Conservation (phyloP, 257 asterid species). For the Lantana camara region DNA sequence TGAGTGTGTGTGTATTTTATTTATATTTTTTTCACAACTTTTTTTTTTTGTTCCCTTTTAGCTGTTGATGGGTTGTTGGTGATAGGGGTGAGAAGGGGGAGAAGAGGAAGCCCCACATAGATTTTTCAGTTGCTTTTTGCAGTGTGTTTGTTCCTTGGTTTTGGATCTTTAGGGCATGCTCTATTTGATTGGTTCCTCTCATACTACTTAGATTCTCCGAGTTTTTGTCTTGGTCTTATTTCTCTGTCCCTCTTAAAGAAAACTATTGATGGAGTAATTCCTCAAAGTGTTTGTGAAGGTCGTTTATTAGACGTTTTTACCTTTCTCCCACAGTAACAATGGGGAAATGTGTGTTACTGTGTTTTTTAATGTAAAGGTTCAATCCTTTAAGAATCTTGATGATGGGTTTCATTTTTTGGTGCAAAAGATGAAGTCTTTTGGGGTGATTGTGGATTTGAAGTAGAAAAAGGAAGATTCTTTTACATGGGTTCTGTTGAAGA, state of each 20-base stretch:
- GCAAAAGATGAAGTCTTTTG: conserved; percentile 40
- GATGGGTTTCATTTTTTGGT: conserved; percentile 12
- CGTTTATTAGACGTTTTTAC: conserved; percentile 13
- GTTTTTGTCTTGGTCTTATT: conserved; percentile 42
- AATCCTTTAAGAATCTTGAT: conserved; percentile 25
- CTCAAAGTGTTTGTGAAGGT: conserved; percentile 23
- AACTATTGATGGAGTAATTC: conserved; percentile 9
- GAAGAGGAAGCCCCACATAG: conserved; percentile 79
- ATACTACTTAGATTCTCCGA: conserved; percentile 58
- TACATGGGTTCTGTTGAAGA: conserved; percentile 70
- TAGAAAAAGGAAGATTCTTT: conserved; percentile 16
- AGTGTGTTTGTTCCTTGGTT: conserved; percentile 75
- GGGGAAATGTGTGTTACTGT: conserved; percentile 1
- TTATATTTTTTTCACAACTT: neutral
- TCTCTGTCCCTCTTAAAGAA: conserved; percentile 34
- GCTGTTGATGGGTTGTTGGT: conserved; percentile 53
- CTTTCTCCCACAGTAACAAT: conserved; percentile 2
- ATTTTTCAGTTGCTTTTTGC: conserved; percentile 70
- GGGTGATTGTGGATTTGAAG: conserved; percentile 29
- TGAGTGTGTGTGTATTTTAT: conserved; percentile 18
- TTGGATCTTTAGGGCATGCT: conserved; percentile 83
- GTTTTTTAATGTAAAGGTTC: conserved; percentile 28
- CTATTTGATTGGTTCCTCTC: conserved; percentile 58
- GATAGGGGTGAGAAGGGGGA: conserved; percentile 41
- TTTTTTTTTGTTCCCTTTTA: conserved; percentile 26